Evolutionary conservation across 441 rosid species (phyloP), one percentile per base, ranked within the genome.

Genomic region (Erodium texanum): DNA sequence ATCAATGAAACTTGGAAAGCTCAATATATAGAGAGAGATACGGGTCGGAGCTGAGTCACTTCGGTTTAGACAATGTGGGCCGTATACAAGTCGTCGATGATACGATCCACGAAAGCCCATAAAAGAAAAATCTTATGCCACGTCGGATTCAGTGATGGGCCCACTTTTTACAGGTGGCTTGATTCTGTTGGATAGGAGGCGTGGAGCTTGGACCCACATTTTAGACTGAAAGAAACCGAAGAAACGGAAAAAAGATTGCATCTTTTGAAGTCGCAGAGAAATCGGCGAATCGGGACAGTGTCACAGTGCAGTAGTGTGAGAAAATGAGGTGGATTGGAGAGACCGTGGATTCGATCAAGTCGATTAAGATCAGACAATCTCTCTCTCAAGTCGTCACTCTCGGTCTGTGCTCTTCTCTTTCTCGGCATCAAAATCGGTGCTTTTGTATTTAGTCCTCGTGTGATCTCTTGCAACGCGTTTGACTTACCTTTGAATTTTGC

Each of bases 251-350:
- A 14, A 45, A 45, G 52, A 45, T 45, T 45, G 52, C 12, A 14
- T 45, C 52, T 14, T 14, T 45, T 45, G 52, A 45, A 45, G 5
- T 45, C 52, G 52, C 52, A 45, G 52, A 45, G 52, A 34, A 34
- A 34, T 34, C 38, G 38, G 38, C 38, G 38, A 45, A 14, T 45
- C 52, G 52, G 2, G 52, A 14, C 52, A 45, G 52, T 45, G 50
- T 6, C 6, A 6, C 6, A n/a, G n/a, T n/a, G n/a, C n/a, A 34
- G 7, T 2, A 18, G 62, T 0, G 36, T 19, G 18, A 54, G 24
- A 77, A 69, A 18, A 79, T 82, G 82, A 75, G 79, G 36, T 72
- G 61, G 65, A 34, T 82, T 41, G 79, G 77, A 70, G 79, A 76
- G 29, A 76, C 76, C 20, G 36, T 77, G 12, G 81, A 72, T 56